phyloP scores from a whole-genome alignment of 1,284 basidiomycete species.

The Rhizopogon hawkerae region DNA sequence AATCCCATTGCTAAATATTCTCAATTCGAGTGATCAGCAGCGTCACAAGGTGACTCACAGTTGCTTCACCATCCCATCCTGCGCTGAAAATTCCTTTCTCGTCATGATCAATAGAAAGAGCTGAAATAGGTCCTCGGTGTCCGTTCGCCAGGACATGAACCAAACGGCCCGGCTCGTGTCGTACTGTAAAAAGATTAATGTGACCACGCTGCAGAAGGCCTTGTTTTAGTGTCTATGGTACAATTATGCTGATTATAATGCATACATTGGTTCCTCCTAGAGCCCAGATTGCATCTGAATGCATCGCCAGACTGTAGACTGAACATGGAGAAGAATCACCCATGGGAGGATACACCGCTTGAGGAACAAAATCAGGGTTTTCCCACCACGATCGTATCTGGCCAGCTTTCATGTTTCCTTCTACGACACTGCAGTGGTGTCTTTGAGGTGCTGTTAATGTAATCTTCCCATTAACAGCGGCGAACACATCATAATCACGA shows the following conservation, averaged over 20 bases:
- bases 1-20: slow-evolving; percentile 83
- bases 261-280: slow-evolving; percentile 78
- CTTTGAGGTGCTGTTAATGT: slow-evolving; percentile 87
- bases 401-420: slow-evolving; percentile 86
- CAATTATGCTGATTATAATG: slow-evolving; percentile 13
- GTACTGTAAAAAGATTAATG: slow-evolving; percentile 86
- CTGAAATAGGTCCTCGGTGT: slow-evolving; percentile 81
- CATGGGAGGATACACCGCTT: slow-evolving; percentile 24
- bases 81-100: slow-evolving; percentile 86
- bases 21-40: slow-evolving; percentile 2
- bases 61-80: slow-evolving; percentile 89
- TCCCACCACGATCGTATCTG: slow-evolving; percentile 90
- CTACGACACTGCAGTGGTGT: slow-evolving; percentile 83
- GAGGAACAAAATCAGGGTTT: slow-evolving; percentile 40
- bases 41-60: slow-evolving; percentile 46
- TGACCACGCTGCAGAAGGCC: slow-evolving; percentile 57
- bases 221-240: slow-evolving; percentile 10
- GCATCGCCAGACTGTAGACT: slow-evolving; percentile 82
- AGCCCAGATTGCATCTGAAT: slow-evolving; percentile 86
- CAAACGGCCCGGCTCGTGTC: slow-evolving; percentile 83
- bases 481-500: slow-evolving; percentile 86
- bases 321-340: slow-evolving; percentile 54
- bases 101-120: slow-evolving; percentile 69
- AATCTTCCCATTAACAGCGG: slow-evolving; percentile 80
- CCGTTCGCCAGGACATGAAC: slow-evolving; percentile 63